Base-by-base conservation (phyloP, 768 basidiomycete genomes). In the Crepidotus variabilis region DNA sequence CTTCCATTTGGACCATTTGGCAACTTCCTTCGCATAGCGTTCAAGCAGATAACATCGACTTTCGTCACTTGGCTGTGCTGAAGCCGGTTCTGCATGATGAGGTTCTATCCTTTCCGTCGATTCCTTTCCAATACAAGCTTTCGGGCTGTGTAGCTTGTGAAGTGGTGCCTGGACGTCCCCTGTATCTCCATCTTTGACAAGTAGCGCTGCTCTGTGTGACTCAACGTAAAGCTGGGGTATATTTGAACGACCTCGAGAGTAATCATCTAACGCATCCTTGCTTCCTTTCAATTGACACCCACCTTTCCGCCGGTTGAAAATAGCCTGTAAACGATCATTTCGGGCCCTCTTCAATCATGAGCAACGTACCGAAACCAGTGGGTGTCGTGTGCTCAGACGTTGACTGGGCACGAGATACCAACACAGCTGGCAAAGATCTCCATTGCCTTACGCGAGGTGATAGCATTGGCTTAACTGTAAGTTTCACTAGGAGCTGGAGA, bases 401-500 rank as follows among this genome's bases (percentile, higher is more conserved):
- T 5, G 39, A 43, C 11, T 20, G 18, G 14, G 16, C 8, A 16
- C 35, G 16, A 16, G 16, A 8, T 36, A 8, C 16, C 16, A 20
- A 14, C 14, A 3, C 11, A 16, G 18, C 4, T 2, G 39, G 39
- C 11, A 43, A 14, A 4, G 18, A 43, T 14, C 13, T 68, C 10
- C 51, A 67, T 43, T 75, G 70, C 49, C 54, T 74, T 23, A 70
- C 69, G 8, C 65, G 69, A 2, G 70, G 70, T 9, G 59, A 75
- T 39, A 68, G 65, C 54, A 74, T 76, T 50, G 75, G 71, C 1
- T 60, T 76, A 34, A 71, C 71, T 8, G 75, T 75, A 51, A 66
- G 57, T 51, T 22, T 57, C 23, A 21, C 16, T 21, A 8, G 8
- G 21, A 7, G n/a, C 2, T 24, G 18, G 14, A 43, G 39, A 28